Evolutionary conservation across 768 basidiomycete species (phyloP), one percentile per base, ranked within the genome.

Genomic region (Boletus sp.): DNA sequence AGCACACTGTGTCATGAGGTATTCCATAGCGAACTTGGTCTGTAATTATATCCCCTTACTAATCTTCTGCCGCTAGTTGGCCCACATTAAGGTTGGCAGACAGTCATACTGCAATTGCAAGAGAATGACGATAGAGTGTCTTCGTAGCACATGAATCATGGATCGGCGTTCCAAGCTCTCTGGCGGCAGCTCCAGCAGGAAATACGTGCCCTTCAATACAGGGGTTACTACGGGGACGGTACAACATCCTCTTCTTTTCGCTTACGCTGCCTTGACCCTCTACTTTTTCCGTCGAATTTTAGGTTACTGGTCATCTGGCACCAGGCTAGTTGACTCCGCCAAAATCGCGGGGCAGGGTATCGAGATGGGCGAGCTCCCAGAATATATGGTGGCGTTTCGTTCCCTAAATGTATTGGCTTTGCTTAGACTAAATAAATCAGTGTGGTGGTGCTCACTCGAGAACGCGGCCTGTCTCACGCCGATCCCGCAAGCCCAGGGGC

Each of bases 201-300:
- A 67, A 87, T 92, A 5, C 75, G 82, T 33, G 78, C 78, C 28
- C 76, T 93, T n/a, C 90, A 92, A 67, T 75, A 75, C 50, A 82
- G 77, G 69, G 90, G 87, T 29, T 93, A 94, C 66, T 92, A 86
- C 51, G 92, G 92, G 1, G 92, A 94, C 69, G 92, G 90, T 87
- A 57, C 37, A 67, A 50, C 11, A 33, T 32, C 11, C 2, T 52
- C 35, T 52, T 47, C n/a, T 20, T 44, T 33, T 46, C 17, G n/a
- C 28, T 41, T 39, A 44, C 37, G 41, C 41, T n/a, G 12, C 28
- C 7, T 47, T 72, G 47, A 64, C 46, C 5, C 14, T 18, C 10
- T 36, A 20, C n/a, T 33, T 39, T 41, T 47, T 44, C 20, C 28
- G 2, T 41, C 14, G 3, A 5, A 17, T n/a, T 24, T 33, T 59